Evolutionary conservation across 2,329 filamentous ascomycete species (phyloP), one percentile per base, ranked within the genome.

Genomic region (Fusarium graminum): DNA sequence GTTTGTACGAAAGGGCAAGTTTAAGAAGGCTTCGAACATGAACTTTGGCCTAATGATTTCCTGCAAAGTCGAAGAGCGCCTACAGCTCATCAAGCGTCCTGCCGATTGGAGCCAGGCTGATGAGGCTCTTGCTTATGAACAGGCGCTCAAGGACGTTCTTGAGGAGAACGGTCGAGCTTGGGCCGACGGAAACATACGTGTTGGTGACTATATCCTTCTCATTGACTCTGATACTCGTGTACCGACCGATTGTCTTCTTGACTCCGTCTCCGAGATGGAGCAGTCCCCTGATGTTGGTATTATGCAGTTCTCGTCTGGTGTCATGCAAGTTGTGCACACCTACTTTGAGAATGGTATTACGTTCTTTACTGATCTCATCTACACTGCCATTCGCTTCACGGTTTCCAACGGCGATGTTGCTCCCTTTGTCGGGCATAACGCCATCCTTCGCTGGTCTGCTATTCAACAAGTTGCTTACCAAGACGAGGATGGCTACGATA

Each of bases 161-260:
- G 84, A 88, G 44, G 86, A 89, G 46, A 83, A 91, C 56, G 88
- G 88, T 17, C 86, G 89, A 28, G 90, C 90, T 28, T 92, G 90
- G 90, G 92, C 92, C 17, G 92, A 93, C 74, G 93, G 92, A 63
- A 93, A 95, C 77, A 90, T 97, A 69, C 91, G 92, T 50, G 82
- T 96, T 22, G 93, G 93, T 55, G 92, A 96, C 78, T 94, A 93
- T 77, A 92, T 94, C 60, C 73, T 79, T 13, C 72, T 94, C 60
- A 91, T 93, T 73, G 90, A 93, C 79, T 93, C 90, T 3, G 91
- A 93, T 76, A 93, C 91, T 29, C 90, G 90, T 77, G 90, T 93
- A 4, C 92, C 92, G 2, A 80, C 84, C 38, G 92, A 94, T 76
- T 94, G 92, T 72, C 82, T 94, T 61, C 82, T 94, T 7, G 91